Base-by-base conservation (phyloP, 1,139 yeast genomes). In the Zygosaccharomyces pseudobailii region DNA sequence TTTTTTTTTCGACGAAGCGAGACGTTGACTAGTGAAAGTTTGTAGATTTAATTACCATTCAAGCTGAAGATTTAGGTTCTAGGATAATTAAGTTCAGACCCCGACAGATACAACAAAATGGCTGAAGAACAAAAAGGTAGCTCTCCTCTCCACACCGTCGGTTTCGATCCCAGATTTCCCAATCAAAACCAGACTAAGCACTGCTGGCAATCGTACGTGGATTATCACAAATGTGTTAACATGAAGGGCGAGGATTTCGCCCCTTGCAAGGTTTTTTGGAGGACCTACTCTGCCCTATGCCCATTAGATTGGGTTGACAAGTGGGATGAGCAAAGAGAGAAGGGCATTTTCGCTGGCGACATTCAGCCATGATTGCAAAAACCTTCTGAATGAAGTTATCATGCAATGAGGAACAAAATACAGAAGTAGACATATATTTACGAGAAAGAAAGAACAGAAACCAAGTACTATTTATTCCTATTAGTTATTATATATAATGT, bases 221-320 rank as follows among this genome's bases (percentile, higher is more conserved):
- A 92, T 74, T 92, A 90, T 83, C 92, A 87, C 84, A 90, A 89
- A 74, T 92, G 98, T 77, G 81, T 92, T 70, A 85, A 83, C 66
- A 89, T 90, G 60, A 90, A 90, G 77, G 98, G 98, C 68, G 97
- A 92, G 74, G 97, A 90, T 56, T 92, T 92, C 67, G 96, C 90
- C 66, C 97, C 97, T 67, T 92, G 98, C 74, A 80, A 89, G 74
- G 89, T 87, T 61, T 92, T 92, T 76, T 87, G 81, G 83, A 85
- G 82, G 73, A 87, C 97, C 51, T 92, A 79, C 78, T 80, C 85
- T 62, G 80, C 97, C 32, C 78, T 92, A 69, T 92, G 98, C 74
- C 98, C 98, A 53, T 76, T 80, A 48, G 84, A 84, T 64, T 89
- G 97, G 97, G 79, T 86, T 61, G 95, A 84, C 69, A 87, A 77